phyloP scores from a whole-genome alignment of 2,329 filamentous ascomycete genomes.

The Fusarium drepaniforme region DNA sequence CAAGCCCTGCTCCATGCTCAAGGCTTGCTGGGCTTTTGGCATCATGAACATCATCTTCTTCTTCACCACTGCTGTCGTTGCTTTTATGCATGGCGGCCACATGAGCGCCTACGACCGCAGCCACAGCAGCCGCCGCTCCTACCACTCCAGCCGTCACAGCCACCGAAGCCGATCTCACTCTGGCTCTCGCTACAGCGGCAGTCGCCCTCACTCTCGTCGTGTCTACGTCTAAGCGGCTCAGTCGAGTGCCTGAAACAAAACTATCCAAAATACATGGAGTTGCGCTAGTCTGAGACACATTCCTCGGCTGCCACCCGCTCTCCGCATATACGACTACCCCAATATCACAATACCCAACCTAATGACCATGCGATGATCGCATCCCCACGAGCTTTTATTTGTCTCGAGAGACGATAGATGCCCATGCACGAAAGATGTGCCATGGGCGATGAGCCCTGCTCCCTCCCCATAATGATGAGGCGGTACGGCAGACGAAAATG shows the following conservation, averaged over 20 bases:
- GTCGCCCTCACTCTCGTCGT: constrained; percentile 62
- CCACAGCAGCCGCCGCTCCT: constrained; percentile 48
- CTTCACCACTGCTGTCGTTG: constrained; percentile 79
- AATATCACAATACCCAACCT: constrained; percentile 30
- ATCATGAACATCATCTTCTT: constrained; percentile 92
- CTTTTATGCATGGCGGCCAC: constrained; percentile 69
- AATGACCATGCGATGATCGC: constrained; percentile 21
- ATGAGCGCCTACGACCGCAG: constrained; percentile 57
- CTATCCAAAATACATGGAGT: constrained; percentile 3
- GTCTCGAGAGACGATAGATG: constrained; percentile 8
- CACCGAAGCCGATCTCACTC: constrained; percentile 55
- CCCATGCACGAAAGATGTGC: constrained; percentile 7
- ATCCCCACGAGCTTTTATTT: constrained; percentile 24
- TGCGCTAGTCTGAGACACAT: constrained; percentile 1
- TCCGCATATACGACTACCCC: constrained; percentile 22
- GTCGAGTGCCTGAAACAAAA: background rate
- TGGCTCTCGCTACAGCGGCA: constrained; percentile 54
- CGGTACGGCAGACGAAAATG: background rate
- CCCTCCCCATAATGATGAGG: background rate
- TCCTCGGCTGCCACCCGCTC: background rate
- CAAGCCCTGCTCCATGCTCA: constrained; percentile 92
- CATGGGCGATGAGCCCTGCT: constrained; percentile 1
- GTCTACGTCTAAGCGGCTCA: constrained; percentile 57
- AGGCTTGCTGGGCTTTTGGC: constrained; percentile 87
- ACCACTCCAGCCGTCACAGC: constrained; percentile 55